Percentiles rank a stretch among this genome's conserved stretches.
These are phyloP conservation scores for Trematosphaeria pertusa DNA, from an alignment of 2,329 filamentous ascomycete species.

Conservation along the genomic window DNA sequence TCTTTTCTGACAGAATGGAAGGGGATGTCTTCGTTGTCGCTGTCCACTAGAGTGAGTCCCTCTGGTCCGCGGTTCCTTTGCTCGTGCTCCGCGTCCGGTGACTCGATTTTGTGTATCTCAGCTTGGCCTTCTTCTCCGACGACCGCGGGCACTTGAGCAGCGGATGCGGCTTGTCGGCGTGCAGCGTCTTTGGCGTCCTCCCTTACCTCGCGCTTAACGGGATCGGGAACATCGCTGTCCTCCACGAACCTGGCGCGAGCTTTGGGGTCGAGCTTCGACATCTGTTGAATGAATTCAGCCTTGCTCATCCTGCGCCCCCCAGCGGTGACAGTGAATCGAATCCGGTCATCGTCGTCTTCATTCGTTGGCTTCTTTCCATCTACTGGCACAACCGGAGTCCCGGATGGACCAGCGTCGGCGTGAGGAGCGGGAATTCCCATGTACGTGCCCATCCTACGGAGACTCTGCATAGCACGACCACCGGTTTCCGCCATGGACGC, in stretches of 20 bases:
- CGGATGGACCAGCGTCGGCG: conserved; percentile 32
- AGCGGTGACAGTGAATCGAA: conserved; percentile 78
- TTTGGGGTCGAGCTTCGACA: conserved; percentile 74
- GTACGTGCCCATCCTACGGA: conserved; percentile 62
- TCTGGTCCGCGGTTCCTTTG: conserved; percentile 40
- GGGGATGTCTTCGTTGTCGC: conserved; percentile 54
- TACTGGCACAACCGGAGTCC: conserved; percentile 15
- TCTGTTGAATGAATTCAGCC: conserved; percentile 77
- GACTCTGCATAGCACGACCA: conserved; percentile 51
- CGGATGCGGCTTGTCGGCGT: conserved; percentile 33
- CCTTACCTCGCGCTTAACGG: conserved; percentile 55
- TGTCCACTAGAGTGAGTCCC: conserved; percentile 54
- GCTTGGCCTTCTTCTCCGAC: conserved; percentile 44
- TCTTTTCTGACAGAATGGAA: conserved; percentile 55
- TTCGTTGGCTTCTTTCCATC: conserved; percentile 32
- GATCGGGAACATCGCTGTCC: conserved; percentile 55
- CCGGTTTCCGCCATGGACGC: conserved; percentile 39
- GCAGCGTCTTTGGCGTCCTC: conserved; percentile 48
- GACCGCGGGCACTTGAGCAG: conserved; percentile 38
- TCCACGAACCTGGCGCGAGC: conserved; percentile 62
- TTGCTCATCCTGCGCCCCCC: conserved; percentile 80
- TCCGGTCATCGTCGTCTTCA: conserved; percentile 72
- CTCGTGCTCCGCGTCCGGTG: conserved; percentile 32
- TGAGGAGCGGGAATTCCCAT: conserved; percentile 50
- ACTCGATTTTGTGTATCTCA: conserved; percentile 40